Conservation (phyloP, 2,329 filamentous ascomycete genomes). For the Acarospora socialis region DNA sequence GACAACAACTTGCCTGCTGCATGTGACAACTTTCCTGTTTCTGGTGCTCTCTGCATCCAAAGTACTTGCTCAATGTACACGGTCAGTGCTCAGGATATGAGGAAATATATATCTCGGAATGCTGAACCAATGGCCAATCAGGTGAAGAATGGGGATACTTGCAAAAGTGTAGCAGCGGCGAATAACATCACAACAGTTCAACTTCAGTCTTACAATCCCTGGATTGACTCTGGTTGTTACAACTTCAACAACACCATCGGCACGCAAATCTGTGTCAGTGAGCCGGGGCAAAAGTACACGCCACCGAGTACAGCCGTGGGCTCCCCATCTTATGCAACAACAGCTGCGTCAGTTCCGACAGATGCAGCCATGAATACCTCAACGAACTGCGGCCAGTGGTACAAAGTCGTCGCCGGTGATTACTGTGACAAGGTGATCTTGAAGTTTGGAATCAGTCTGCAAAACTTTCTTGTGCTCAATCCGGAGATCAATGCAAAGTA, state of each 20-base stretch:
- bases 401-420: slow-evolving; percentile 3
- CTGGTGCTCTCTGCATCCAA: not conserved
- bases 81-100: slow-evolving; percentile 12
- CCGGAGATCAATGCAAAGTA: slow-evolving; percentile 5
- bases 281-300: slow-evolving; percentile 7
- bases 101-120: no score
- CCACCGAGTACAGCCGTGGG: slow-evolving; percentile 1
- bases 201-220: slow-evolving; percentile 17
- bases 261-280: slow-evolving; percentile 14
- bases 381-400: slow-evolving; percentile 6
- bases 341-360: slow-evolving; percentile 6
- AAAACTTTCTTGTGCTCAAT: slow-evolving; percentile 10
- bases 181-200: slow-evolving; percentile 13
- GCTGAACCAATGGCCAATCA: no score
- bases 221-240: slow-evolving; percentile 13
- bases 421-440: slow-evolving; percentile 2
- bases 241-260: slow-evolving; percentile 14
- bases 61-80: slow-evolving; percentile 13
- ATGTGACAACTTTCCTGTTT: not conserved
- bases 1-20: slow-evolving; percentile 1
- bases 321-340: slow-evolving; percentile 1
- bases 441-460: slow-evolving; percentile 3
- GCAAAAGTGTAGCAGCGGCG: slow-evolving; percentile 12
- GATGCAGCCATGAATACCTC: slow-evolving; percentile 4
- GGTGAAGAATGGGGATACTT: no score